phyloP scores from a whole-genome alignment of 1,139 yeast genomes.

The Hyphopichia pseudoburtonii region DNA sequence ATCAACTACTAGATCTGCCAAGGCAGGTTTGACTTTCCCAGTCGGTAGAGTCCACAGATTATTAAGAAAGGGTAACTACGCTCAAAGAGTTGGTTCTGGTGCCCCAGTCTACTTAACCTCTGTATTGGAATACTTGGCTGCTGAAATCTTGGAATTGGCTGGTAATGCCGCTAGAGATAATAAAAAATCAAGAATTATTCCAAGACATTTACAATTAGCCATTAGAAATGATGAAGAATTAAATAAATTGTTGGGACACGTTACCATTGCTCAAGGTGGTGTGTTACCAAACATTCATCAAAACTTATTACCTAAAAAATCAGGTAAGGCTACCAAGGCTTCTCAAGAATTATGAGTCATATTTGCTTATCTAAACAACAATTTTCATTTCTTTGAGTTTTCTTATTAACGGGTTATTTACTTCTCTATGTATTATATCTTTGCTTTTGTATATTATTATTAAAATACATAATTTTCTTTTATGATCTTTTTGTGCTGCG shows the following conservation, averaged over 20 bases:
- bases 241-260: conserved; percentile 67
- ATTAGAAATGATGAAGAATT: conserved; percentile 98
- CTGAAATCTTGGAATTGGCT: conserved; percentile 96
- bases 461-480: background rate
- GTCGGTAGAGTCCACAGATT: conserved; percentile 99
- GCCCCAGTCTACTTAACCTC: conserved; percentile 96
- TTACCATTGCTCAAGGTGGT: conserved; percentile 95
- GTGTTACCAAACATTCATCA: conserved; percentile 95
- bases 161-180: conserved; percentile 99
- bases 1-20: conserved; percentile 95
- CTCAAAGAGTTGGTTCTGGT: conserved; percentile 99
- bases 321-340: conserved; percentile 70
- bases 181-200: conserved; percentile 97
- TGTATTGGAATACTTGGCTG: conserved; percentile 93
- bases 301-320: conserved; percentile 92
- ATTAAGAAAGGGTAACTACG: conserved; percentile 96
- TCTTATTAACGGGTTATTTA: background rate
- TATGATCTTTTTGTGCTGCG: background rate
- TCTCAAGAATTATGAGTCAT: conserved; percentile 73
- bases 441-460: background rate
- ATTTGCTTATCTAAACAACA: background rate
- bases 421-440: background rate
- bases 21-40: conserved; percentile 99
- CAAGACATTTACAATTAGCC: conserved; percentile 97
- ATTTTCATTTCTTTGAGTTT: background rate